Percentiles rank a stretch among this genome's conserved stretches.
Evolutionary conservation across 352 stramenopile species (phyloP).

Genomic region (Phytophthora foliorum): DNA sequence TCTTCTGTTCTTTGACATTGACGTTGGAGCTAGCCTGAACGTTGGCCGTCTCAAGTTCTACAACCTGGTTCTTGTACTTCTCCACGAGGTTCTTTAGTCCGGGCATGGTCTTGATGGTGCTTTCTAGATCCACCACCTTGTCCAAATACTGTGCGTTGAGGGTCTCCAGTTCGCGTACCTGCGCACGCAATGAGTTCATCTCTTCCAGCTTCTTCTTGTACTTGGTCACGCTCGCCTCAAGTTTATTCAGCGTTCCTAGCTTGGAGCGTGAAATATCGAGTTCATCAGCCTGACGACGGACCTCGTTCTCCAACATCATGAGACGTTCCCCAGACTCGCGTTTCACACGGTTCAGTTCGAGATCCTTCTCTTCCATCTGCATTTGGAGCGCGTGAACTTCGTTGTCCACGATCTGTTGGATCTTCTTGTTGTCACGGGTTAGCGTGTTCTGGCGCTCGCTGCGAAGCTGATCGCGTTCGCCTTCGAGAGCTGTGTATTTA

Average conservation of each 20-base stretch:
- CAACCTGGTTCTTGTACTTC: slow-evolving; percentile 91
- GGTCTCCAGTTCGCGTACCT: slow-evolving; percentile 82
- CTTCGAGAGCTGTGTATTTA: slow-evolving; percentile 61
- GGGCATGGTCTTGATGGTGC: slow-evolving; percentile 89
- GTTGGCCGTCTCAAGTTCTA: slow-evolving; percentile 86
- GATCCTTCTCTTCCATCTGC: slow-evolving; percentile 82
- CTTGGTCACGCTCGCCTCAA: slow-evolving; percentile 83
- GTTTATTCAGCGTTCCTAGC: slow-evolving; percentile 78
- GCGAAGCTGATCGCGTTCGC: slow-evolving; percentile 77
- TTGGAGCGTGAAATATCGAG: slow-evolving; percentile 91
- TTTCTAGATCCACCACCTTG: slow-evolving; percentile 88
- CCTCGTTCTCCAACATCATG: slow-evolving; percentile 87
- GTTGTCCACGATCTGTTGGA: slow-evolving; percentile 88
- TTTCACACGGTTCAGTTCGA: slow-evolving; percentile 79
- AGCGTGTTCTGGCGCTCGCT: slow-evolving; percentile 79
- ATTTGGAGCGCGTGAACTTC: slow-evolving; percentile 82
- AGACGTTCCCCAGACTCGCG: slow-evolving; percentile 78
- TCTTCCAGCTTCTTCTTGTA: slow-evolving; percentile 91
- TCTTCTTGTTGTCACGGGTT: slow-evolving; percentile 89
- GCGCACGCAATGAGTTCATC: slow-evolving; percentile 80
- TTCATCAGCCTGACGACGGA: slow-evolving; percentile 87
- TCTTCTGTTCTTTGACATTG: slow-evolving; percentile 87
- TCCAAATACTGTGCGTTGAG: slow-evolving; percentile 87
- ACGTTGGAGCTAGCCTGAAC: slow-evolving; percentile 82
- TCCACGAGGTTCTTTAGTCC: slow-evolving; percentile 82